These are phyloP conservation scores for Nissolia schottii DNA, from an alignment of 306 rosid species.

Conservation along the genomic window DNA sequence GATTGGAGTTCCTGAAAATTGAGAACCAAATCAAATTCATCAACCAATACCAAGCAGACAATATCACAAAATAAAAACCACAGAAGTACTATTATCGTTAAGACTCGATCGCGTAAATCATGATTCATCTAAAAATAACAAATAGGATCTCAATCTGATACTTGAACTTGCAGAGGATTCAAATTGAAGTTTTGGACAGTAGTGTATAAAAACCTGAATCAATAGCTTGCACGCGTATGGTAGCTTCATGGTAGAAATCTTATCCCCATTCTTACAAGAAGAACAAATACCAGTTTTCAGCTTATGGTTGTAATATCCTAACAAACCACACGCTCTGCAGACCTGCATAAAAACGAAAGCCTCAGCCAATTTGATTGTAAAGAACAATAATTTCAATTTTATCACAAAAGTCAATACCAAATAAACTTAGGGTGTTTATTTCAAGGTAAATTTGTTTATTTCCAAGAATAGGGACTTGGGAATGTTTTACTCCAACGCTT, in stretches of 20 bases:
- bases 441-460: too few species aligned
- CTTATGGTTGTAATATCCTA: conserved; percentile 86
- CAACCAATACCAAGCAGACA: background rate
- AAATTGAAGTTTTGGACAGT: background rate
- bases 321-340: conserved; percentile 74
- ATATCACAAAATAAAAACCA: background rate
- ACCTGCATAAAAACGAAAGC: conserved; percentile 44
- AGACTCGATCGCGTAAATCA: background rate
- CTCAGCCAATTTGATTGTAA: background rate
- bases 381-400: background rate
- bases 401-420: background rate
- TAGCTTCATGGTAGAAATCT: conserved; percentile 71
- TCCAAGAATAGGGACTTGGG: too few species aligned
- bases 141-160: background rate
- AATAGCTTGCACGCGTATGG: conserved; percentile 99
- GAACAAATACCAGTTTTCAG: conserved; percentile 77
- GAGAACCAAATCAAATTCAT: conserved; percentile 1
- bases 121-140: background rate
- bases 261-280: conserved; percentile 80
- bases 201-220: conserved; percentile 59
- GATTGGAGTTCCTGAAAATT: conserved; percentile 85
- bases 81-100: background rate
- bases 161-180: background rate
- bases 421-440: background rate
- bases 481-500: too few species aligned